These are phyloP conservation scores for Letharia lupina DNA, from an alignment of 495 filamentous ascomycete species.

Conservation along the genomic window DNA sequence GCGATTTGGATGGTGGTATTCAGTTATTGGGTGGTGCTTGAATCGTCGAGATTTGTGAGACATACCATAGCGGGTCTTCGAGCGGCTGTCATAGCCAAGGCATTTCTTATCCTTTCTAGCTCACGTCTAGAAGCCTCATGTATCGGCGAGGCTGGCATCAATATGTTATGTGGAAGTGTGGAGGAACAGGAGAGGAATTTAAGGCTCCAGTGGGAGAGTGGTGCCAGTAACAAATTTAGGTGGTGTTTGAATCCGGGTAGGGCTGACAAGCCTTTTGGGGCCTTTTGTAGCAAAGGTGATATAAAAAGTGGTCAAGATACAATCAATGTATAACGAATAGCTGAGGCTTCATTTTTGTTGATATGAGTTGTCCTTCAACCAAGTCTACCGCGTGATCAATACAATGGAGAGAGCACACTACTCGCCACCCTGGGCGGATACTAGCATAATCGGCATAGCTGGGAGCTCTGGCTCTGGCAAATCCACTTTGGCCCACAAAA, in stretches of 20 bases:
- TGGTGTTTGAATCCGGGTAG: background rate
- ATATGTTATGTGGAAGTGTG: background rate
- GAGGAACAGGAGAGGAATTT: background rate
- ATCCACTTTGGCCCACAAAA: slow-evolving; percentile 87
- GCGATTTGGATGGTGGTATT: slow-evolving; percentile 6
- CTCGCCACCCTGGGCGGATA: slow-evolving; percentile 86
- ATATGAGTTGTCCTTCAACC: background rate
- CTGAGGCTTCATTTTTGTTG: background rate
- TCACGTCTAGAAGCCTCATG: background rate
- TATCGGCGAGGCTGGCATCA: slow-evolving; percentile 2
- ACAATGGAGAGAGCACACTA: slow-evolving; percentile 54
- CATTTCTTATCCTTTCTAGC: background rate
- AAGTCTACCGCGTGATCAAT: background rate
- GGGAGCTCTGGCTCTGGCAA: slow-evolving; percentile 96
- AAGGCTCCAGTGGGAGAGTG: background rate
- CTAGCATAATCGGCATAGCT: slow-evolving; percentile 91
- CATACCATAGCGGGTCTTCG: slow-evolving; percentile 14
- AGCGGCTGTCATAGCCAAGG: background rate
- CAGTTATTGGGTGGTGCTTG: slow-evolving; percentile 1
- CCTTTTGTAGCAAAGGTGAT: background rate
- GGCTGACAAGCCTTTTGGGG: background rate
- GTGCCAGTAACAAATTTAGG: background rate
- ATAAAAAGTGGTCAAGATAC: background rate
- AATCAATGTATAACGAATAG: background rate
- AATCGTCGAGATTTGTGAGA: background rate